These are phyloP conservation scores for Blastomyces gilchristii DNA, from an alignment of 2,329 filamentous ascomycete species.

Conservation along the genomic window DNA sequence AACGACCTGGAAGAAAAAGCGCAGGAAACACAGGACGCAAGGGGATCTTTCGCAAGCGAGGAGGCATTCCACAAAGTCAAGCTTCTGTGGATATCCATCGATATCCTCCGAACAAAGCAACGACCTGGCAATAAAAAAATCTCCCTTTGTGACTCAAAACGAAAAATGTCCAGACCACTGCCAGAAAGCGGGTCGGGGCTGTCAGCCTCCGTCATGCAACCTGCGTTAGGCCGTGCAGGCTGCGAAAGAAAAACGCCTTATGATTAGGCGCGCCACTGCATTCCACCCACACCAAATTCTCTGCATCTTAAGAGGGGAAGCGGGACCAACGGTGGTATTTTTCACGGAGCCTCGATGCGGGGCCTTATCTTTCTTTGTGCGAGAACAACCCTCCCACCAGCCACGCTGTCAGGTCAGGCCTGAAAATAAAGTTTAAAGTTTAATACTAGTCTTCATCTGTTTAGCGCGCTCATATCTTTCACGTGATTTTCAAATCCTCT, in stretches of 20 bases:
- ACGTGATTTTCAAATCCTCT: slow-evolving; percentile 5
- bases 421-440: background rate
- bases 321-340: background rate
- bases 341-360: background rate
- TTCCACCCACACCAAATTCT: background rate
- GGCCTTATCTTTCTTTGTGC: background rate
- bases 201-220: too few species aligned
- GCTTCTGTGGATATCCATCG: too few species aligned
- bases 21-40: too few species aligned
- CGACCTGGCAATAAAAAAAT: too few species aligned
- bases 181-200: background rate
- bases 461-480: background rate
- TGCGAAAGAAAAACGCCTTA: background rate
- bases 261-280: background rate
- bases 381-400: background rate
- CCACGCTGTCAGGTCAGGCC: background rate
- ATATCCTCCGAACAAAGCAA: too few species aligned
- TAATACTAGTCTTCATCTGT: background rate
- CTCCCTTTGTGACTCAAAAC: too few species aligned
- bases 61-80: too few species aligned
- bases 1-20: too few species aligned
- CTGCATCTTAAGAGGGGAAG: background rate
- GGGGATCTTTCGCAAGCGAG: too few species aligned
- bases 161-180: background rate
- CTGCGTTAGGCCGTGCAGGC: background rate